Evolutionary conservation across 2,329 filamentous ascomycete species (phyloP).

Genomic region (Lizonia empirigonia): DNA sequence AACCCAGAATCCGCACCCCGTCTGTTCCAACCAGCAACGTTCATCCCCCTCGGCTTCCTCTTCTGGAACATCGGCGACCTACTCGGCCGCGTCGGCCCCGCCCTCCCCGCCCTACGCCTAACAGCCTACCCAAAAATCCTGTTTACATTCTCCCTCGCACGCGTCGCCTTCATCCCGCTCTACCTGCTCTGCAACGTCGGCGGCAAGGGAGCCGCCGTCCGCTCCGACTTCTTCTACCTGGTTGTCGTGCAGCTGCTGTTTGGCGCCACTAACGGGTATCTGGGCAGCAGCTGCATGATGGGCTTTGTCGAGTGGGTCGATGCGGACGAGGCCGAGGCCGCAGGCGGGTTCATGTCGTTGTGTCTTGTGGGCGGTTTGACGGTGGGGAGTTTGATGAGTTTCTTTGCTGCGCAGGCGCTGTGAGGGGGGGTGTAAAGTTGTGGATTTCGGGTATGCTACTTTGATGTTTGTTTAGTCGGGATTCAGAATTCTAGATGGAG

Average conservation of each 20-base stretch:
- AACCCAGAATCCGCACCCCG: slow-evolving; percentile 54
- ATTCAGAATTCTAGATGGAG: too few relatives aligned
- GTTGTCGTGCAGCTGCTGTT: slow-evolving; percentile 81
- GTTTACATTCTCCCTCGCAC: slow-evolving; percentile 68
- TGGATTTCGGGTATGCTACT: too few relatives aligned
- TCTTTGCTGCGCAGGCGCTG: slow-evolving; percentile 47
- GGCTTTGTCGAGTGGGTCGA: slow-evolving; percentile 81
- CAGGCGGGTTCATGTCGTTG: slow-evolving; percentile 92
- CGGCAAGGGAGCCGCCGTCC: slow-evolving; percentile 68
- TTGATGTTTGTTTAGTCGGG: too few relatives aligned
- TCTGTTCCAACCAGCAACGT: slow-evolving; percentile 74
- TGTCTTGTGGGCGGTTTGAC: slow-evolving; percentile 85
- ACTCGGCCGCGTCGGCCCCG: slow-evolving; percentile 72
- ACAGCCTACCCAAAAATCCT: slow-evolving; percentile 68
- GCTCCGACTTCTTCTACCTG: slow-evolving; percentile 88
- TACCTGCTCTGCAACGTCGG: slow-evolving; percentile 90
- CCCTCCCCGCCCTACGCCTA: slow-evolving; percentile 61
- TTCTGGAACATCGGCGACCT: slow-evolving; percentile 94
- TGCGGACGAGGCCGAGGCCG: slow-evolving; percentile 81
- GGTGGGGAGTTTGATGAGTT: slow-evolving; percentile 87
- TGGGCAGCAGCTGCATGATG: slow-evolving; percentile 92
- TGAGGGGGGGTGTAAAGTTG: too few relatives aligned
- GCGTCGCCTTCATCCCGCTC: slow-evolving; percentile 76
- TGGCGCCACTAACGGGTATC: slow-evolving; percentile 83
- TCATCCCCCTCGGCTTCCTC: slow-evolving; percentile 88